Conservation (phyloP, 2,329 filamentous ascomycete species). For the Lecanoromycetidae sp. region DNA sequence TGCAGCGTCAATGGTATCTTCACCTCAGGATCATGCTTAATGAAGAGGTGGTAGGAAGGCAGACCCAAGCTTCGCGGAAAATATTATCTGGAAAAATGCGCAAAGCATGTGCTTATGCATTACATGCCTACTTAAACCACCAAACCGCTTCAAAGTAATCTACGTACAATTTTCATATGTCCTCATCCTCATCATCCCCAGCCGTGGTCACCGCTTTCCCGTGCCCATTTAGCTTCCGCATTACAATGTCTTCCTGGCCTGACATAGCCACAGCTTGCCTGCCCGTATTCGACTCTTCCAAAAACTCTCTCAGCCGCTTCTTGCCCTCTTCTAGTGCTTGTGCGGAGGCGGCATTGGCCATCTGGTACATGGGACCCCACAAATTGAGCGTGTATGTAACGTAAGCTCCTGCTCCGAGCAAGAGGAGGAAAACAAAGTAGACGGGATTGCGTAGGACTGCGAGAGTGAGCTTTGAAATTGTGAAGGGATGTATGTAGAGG, state of each 20-base stretch:
- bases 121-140: too few relatives aligned
- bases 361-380: conserved; percentile 89
- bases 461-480: conserved; percentile 16
- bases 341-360: conserved; percentile 75
- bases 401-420: conserved; percentile 66
- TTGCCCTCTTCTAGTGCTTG: conserved; percentile 89
- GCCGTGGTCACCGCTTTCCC: conserved; percentile 4
- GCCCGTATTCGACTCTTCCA: conserved; percentile 76
- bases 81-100: too few relatives aligned
- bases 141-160: too few relatives aligned
- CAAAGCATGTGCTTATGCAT: too few relatives aligned
- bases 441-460: conserved; percentile 84
- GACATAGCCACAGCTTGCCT: conserved; percentile 72
- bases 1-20: too few relatives aligned
- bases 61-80: too few relatives aligned
- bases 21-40: too few relatives aligned
- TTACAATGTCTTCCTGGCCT: conserved; percentile 18
- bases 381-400: conserved; percentile 89
- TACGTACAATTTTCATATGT: conserved; percentile 15
- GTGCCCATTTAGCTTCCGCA: conserved; percentile 17
- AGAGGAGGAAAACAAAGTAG: conserved; percentile 78
- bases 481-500: neutral
- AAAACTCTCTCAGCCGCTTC: conserved; percentile 77
- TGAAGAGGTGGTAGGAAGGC: too few relatives aligned
- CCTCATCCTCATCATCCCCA: conserved; percentile 15